Evolutionary conservation across 495 filamentous ascomycete species (phyloP).

Genomic region (Trichoderma virens): DNA sequence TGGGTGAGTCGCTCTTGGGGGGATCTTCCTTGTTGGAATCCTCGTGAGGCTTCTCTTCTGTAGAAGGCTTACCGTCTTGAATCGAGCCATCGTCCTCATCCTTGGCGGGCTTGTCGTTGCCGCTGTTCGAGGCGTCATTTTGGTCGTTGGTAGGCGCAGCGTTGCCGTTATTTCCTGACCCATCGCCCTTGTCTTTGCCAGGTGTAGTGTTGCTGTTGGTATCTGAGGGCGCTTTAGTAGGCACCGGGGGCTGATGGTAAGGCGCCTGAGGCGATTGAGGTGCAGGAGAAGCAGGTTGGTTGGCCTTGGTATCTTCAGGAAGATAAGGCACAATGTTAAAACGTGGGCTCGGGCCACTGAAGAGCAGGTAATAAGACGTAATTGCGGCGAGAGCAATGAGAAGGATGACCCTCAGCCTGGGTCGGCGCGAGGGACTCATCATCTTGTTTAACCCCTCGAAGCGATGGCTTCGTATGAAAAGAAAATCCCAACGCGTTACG

Average conservation of each 20-base stretch:
- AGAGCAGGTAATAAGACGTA: slow-evolving; percentile 8
- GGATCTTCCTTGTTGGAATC: neutral
- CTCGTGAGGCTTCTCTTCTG: neutral
- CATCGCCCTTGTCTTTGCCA: neutral
- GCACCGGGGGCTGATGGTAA: too few species aligned
- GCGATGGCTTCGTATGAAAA: neutral
- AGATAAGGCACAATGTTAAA: slow-evolving; percentile 5
- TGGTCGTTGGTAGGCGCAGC: neutral
- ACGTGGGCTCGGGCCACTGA: slow-evolving; percentile 6
- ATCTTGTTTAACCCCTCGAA: neutral
- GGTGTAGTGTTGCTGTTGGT: too few species aligned
- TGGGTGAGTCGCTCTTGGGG: neutral
- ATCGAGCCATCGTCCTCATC: slow-evolving; percentile 1
- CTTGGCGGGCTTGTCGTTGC: neutral
- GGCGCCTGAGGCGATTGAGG: neutral
- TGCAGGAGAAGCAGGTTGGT: neutral
- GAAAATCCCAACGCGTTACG: neutral
- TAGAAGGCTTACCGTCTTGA: neutral
- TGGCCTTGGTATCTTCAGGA: neutral
- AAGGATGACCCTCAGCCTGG: neutral
- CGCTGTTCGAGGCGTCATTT: neutral
- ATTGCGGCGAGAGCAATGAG: neutral
- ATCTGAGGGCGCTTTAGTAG: too few species aligned
- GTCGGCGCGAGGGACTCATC: slow-evolving; percentile 2
- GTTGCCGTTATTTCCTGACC: neutral